Base-by-base conservation (phyloP, 2,329 filamentous ascomycete species). In the Tolypocladium capitatum region DNA sequence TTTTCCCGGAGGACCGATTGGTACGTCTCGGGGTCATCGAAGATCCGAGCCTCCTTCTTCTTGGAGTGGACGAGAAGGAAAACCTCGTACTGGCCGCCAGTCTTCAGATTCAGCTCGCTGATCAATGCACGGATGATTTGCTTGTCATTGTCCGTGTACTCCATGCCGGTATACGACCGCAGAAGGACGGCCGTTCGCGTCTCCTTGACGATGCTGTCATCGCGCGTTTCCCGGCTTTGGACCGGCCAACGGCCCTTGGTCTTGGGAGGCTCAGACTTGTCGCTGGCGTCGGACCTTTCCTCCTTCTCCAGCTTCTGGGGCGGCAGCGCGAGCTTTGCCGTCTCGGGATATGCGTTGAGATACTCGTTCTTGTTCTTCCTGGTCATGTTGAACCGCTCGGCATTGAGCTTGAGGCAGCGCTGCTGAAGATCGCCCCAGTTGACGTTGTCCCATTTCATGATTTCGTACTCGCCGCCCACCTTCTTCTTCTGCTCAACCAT, bases 11-110 rank as follows among this genome's bases (percentile, higher is more conserved):
- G 68, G 3, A 82, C 71, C 21, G 71, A 66, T 32, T 79, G 68
- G 57, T 88, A 84, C 2, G 74, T 70, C 28, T 71, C 67, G 11
- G 73, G 63, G 54, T 78, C 72, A n/a, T 75, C 71, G 64, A 77
- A 83, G 42, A 85, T 79, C 21, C 74, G 68, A 14, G 71, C 65
- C 4, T 68, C 66, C 43, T 72, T 66, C 48, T 84, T 78, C 62
- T 85, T 87, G 64, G 89, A 82, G 52, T 94, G 86, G 14, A 94
- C 77, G 27, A 94, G 73, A 30, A 94, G 69, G 58, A 86, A 86
- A 1, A 92, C 81, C 55, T 89, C 79, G 58, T 89, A 94, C 64
- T 90, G 81, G 33, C 85, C 86, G 18, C 87, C 86, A 16, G 84
- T 84, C 51, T 81, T 80, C 48, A 94, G 71, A 6, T 76, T 77